phyloP scores from a whole-genome alignment of 2,329 filamentous ascomycete genomes.

The Neoscytalidium dimidiatum region DNA sequence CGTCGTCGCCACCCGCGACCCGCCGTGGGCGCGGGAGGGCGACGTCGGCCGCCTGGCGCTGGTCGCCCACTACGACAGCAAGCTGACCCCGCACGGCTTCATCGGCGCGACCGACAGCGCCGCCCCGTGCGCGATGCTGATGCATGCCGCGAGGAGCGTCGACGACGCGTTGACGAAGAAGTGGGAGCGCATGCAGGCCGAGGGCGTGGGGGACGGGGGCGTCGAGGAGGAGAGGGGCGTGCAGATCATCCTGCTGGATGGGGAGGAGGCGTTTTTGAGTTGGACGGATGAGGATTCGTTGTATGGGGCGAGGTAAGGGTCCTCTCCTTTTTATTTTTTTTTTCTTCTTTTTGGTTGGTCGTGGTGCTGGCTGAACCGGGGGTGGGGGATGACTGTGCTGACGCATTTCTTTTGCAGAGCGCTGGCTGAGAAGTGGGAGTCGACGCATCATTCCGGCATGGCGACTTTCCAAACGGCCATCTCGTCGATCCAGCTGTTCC shows the following conservation, averaged over 20 bases:
- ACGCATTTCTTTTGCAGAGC: constrained; percentile 43
- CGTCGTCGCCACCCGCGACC: constrained; percentile 82
- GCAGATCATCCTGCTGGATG: constrained; percentile 87
- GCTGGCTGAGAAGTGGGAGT: constrained; percentile 81
- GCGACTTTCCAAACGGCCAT: constrained; percentile 76
- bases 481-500: constrained; percentile 80
- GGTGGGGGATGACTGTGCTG: too few species aligned
- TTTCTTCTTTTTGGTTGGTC: too few species aligned
- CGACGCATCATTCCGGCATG: constrained; percentile 65
- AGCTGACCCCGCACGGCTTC: constrained; percentile 78
- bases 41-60: constrained; percentile 81
- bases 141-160: constrained; percentile 81
- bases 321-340: too few species aligned
- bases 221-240: constrained; percentile 73
- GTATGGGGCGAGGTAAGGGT: constrained; percentile 81
- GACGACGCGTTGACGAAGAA: constrained; percentile 78
- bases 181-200: constrained; percentile 72
- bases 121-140: constrained; percentile 88
- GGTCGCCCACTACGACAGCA: constrained; percentile 92
- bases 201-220: constrained; percentile 52
- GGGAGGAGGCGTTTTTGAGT: constrained; percentile 83
- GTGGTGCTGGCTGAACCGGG: too few species aligned
- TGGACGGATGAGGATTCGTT: constrained; percentile 85
- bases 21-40: constrained; percentile 74
- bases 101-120: constrained; percentile 93